Percentiles rank a stretch among this genome's conserved stretches.
phyloP scores from a whole-genome alignment of 805 yeast genomes.

The Candida koratica region DNA sequence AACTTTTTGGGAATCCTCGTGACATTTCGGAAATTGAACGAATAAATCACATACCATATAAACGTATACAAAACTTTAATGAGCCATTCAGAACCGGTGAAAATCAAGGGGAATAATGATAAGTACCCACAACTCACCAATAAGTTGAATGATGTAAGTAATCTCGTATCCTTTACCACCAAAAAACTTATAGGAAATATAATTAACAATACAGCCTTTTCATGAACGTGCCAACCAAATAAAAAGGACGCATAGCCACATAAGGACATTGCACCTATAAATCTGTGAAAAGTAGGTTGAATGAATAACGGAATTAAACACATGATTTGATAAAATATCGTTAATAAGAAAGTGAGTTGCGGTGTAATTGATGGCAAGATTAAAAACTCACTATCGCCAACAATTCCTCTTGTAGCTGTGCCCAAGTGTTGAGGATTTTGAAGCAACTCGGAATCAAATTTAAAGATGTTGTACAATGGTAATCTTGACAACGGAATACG shows the following conservation, averaged over 20 bases:
- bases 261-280: constrained; percentile 77
- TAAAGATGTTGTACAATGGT: constrained; percentile 33
- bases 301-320: constrained; percentile 67
- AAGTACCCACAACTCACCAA: constrained; percentile 78
- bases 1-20: constrained; percentile 49
- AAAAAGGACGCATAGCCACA: constrained; percentile 90
- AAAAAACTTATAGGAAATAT: constrained; percentile 84
- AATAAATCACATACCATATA: constrained; percentile 80
- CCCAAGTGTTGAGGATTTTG: constrained; percentile 26
- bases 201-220: constrained; percentile 88
- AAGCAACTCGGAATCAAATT: constrained; percentile 44
- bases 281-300: constrained; percentile 72
- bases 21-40: constrained; percentile 67
- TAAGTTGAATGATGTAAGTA: constrained; percentile 67
- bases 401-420: constrained; percentile 73
- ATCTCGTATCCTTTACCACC: constrained; percentile 64
- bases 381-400: constrained; percentile 82
- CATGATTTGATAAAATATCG: constrained; percentile 79
- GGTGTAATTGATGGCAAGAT: constrained; percentile 82
- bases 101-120: constrained; percentile 82
- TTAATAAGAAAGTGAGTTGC: constrained; percentile 66
- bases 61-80: constrained; percentile 73
- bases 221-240: constrained; percentile 99
- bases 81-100: constrained; percentile 73
- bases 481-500: constrained; percentile 30